Conservation (phyloP, 371 early-diverging fungal genomes). For the Syncephalastrum sp. region DNA sequence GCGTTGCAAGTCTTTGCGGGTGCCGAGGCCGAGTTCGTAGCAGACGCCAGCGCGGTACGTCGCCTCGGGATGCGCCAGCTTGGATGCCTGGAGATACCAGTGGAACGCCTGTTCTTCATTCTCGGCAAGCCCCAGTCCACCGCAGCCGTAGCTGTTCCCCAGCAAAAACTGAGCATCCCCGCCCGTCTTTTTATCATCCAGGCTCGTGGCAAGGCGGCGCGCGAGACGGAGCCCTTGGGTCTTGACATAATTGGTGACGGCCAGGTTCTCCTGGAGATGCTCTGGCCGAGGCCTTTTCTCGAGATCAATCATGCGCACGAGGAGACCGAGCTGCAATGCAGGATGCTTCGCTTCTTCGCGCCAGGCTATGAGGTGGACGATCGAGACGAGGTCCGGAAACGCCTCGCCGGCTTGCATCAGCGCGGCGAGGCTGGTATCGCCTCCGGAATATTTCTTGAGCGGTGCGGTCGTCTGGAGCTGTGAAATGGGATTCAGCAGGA, state of each 20-base stretch:
- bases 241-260: constrained; percentile 62
- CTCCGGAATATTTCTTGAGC: constrained; percentile 60
- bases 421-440: constrained; percentile 83
- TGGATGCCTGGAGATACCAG: constrained; percentile 89
- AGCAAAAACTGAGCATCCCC: constrained; percentile 91
- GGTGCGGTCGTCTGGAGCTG: too few relatives aligned
- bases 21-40: constrained; percentile 92
- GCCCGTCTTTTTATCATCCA: constrained; percentile 59
- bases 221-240: constrained; percentile 70
- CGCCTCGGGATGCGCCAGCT: constrained; percentile 87
- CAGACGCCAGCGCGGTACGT: constrained; percentile 96
- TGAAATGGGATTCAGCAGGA: too few relatives aligned
- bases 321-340: constrained; percentile 1
- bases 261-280: constrained; percentile 51
- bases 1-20: constrained; percentile 75
- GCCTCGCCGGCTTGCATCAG: constrained; percentile 69
- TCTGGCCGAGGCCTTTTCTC: constrained; percentile 46
- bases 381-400: too few relatives aligned
- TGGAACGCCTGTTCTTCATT: constrained; percentile 89
- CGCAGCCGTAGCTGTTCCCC: constrained; percentile 86
- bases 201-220: constrained; percentile 65
- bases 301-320: constrained; percentile 8
- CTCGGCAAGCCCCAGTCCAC: constrained; percentile 68
- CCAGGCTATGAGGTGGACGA: too few relatives aligned
- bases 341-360: too few relatives aligned